A percentile compares a stretch with the other conserved stretches of the same genome.
Evolutionary conservation across 495 filamentous ascomycete genomes (phyloP).

Genomic region (Neurospora terricola): DNA sequence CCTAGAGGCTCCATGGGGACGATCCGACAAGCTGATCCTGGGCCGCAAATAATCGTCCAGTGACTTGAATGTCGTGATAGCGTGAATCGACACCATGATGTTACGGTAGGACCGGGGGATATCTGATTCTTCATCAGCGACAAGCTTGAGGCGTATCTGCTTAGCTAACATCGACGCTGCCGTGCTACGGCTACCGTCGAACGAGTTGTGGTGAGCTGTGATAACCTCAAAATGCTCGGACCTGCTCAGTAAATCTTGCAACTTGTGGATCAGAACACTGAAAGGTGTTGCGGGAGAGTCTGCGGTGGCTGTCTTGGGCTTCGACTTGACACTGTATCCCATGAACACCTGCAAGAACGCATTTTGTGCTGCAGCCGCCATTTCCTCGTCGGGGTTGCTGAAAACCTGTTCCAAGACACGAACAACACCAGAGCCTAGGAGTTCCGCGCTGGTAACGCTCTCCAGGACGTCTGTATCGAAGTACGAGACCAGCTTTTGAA

Average conservation of each 20-base stretch:
- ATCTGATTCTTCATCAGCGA: constrained; percentile 82
- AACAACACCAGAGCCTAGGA: constrained; percentile 84
- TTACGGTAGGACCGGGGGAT: constrained; percentile 78
- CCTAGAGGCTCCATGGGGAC: constrained; percentile 54
- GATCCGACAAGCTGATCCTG: constrained; percentile 73
- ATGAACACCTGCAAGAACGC: constrained; percentile 95
- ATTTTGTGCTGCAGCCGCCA: constrained; percentile 56
- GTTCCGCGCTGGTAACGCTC: constrained; percentile 93
- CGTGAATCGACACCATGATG: constrained; percentile 97
- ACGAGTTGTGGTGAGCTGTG: constrained; percentile 86
- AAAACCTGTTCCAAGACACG: constrained; percentile 75
- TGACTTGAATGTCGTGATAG: constrained; percentile 95
- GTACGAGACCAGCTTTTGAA: constrained; percentile 68
- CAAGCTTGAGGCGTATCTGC: constrained; percentile 80
- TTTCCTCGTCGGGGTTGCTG: constrained; percentile 48
- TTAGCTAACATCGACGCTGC: constrained; percentile 94
- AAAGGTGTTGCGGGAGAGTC: constrained; percentile 69
- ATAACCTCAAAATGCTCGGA: constrained; percentile 97
- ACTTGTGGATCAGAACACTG: constrained; percentile 82
- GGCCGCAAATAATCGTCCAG: constrained; percentile 94
- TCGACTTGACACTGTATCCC: constrained; percentile 53
- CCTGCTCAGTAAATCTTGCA: constrained; percentile 90
- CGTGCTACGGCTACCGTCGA: constrained; percentile 86
- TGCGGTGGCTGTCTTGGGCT: constrained; percentile 50
- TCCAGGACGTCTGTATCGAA: constrained; percentile 82